Evolutionary conservation across 2,329 filamentous ascomycete genomes (phyloP), one percentile per base, ranked within the genome.

Genomic region (Trichoderma sp.): DNA sequence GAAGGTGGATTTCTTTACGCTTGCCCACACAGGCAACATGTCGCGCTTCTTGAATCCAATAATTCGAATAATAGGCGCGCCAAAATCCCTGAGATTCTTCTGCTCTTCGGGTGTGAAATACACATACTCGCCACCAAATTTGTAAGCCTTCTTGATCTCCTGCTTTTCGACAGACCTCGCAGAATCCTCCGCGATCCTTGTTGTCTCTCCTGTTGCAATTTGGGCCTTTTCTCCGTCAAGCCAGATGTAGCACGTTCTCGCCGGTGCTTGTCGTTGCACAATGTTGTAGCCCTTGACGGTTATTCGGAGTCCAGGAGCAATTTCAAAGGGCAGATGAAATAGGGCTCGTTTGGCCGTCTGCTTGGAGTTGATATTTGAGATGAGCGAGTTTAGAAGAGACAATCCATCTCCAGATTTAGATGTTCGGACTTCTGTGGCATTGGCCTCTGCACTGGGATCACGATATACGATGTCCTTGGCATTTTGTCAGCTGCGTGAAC

Each of bases 261-360:
- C 91, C 13, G 94, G 92, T 64, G 90, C 88, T 79, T 98, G 95
- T 58, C 90, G 90, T 77, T 97, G 95, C 69, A 98, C 87, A 13
- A 98, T 83, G 65, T 97, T 93, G 82, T 95, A 99, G 6, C 96
- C 96, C 77, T 97, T 98, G 50, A 99, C 91, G 0, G 95, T 95
- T 68, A 99, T 97, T 57, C 87, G 90, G 28, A 99, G 84, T 1
- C 90, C 90, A 0, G 95, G 95, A 0, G 93, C 94, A 68, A 99
- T 88, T 79, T 98, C 95, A 70, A 99, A 88, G 0, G 93, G 89
- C n/a, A 98, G 84, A 66, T 92, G 93, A 80, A 99, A 98, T 3
- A 97, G 85, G 0, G 95, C 90, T 72, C 96, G 88, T 73, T 96
- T 94, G 2, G 95, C 91, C 0, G 93, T 91, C 74, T 97, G 92